Evolutionary conservation across 495 filamentous ascomycete species (phyloP).

Genomic region (Xylaria grammica): DNA sequence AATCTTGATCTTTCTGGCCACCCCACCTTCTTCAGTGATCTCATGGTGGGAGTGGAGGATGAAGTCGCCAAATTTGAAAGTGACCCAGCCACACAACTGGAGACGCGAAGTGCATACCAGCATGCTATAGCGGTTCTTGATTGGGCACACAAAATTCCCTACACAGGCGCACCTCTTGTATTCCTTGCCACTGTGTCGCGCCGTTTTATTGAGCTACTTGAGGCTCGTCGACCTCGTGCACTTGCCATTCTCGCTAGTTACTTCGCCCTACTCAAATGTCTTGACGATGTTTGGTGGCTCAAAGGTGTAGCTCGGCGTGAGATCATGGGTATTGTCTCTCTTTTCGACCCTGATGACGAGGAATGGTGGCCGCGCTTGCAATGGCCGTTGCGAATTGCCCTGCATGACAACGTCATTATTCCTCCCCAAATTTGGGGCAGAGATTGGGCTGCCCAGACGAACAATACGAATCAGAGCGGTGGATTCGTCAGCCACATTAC

Average conservation of each 20-base stretch:
- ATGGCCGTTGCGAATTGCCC: conserved; percentile 58
- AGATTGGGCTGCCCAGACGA: conserved; percentile 50
- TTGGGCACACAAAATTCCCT: conserved; percentile 62
- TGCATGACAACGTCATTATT: conserved; percentile 51
- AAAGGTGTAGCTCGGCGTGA: conserved; percentile 61
- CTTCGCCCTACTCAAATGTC: conserved; percentile 59
- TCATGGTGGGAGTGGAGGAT: conserved; percentile 55
- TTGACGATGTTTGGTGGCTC: conserved; percentile 62
- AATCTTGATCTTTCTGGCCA: conserved; percentile 51
- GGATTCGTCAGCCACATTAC: conserved; percentile 51
- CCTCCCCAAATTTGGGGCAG: conserved; percentile 58
- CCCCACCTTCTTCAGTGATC: conserved; percentile 56
- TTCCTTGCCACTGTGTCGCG: conserved; percentile 65
- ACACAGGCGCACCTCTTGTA: conserved; percentile 56
- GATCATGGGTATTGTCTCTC: conserved; percentile 56
- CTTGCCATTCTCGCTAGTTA: conserved; percentile 61
- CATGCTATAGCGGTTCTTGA: conserved; percentile 61
- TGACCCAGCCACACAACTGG: conserved; percentile 19
- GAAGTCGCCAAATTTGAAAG: conserved; percentile 44
- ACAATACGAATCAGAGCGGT: conserved; percentile 35
- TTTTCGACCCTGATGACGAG: conserved; percentile 54
- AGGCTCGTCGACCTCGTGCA: conserved; percentile 54
- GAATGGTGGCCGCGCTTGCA: conserved; percentile 62
- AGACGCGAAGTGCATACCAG: conserved; percentile 57
- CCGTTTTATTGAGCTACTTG: conserved; percentile 60